Evolutionary conservation across 805 yeast species (phyloP).

Genomic region (Cyberlindnera americana): DNA sequence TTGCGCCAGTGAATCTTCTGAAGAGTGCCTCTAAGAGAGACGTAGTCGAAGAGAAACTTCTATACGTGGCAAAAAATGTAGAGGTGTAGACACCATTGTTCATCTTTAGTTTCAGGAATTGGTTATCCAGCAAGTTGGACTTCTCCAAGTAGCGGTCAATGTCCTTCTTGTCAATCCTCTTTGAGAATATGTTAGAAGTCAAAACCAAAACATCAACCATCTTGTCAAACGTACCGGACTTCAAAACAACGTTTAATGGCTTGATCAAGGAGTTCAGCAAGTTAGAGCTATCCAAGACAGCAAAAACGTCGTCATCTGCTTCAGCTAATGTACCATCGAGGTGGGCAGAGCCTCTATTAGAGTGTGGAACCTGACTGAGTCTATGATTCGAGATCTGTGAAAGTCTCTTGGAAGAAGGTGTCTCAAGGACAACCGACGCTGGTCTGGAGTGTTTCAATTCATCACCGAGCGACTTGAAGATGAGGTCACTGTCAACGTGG

Average conservation of each 20-base stretch:
- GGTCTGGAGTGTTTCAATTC: constrained; percentile 36
- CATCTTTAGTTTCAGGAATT: constrained; percentile 47
- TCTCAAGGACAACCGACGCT: constrained; percentile 45
- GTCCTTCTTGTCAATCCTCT: constrained; percentile 40
- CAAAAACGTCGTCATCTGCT: constrained; percentile 32
- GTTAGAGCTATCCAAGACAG: constrained; percentile 29
- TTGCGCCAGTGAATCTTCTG: constrained; percentile 57
- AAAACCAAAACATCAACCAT: constrained; percentile 75
- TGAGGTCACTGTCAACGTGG: constrained; percentile 50
- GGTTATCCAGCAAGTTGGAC: constrained; percentile 35
- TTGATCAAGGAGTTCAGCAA: constrained; percentile 26
- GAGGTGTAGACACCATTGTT: constrained; percentile 62
- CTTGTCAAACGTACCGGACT: constrained; percentile 70
- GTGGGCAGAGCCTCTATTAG: constrained; percentile 11
- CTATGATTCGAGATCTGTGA: constrained; percentile 34
- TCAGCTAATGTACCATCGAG: neutral
- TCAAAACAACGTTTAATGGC: constrained; percentile 45
- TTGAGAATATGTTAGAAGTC: constrained; percentile 59
- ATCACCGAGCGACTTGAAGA: constrained; percentile 51
- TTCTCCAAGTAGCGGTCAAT: constrained; percentile 37
- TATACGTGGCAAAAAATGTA: constrained; percentile 66
- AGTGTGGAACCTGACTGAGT: constrained; percentile 16
- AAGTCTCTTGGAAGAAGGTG: constrained; percentile 38
- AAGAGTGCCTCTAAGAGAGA: constrained; percentile 49
- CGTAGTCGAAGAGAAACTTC: constrained; percentile 60